phyloP scores from a whole-genome alignment of 2,329 filamentous ascomycete genomes.

The Cytospora piceae region DNA sequence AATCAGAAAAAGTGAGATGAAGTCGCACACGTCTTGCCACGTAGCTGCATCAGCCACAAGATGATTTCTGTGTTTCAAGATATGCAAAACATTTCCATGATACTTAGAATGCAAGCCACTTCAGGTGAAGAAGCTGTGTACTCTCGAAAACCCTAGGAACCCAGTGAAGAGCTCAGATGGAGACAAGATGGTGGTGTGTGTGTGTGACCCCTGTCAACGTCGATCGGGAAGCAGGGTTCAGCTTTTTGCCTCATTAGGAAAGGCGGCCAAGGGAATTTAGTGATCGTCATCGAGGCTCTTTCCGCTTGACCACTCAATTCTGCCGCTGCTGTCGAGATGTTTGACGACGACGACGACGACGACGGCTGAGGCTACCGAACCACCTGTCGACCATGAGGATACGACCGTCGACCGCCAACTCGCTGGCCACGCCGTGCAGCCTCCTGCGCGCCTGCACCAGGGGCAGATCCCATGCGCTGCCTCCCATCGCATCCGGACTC shows the following conservation, averaged over 20 bases:
- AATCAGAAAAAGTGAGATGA: too few species aligned
- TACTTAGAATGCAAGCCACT: not conserved
- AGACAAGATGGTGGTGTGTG: not conserved
- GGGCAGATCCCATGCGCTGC: not conserved
- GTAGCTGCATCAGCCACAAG: too few species aligned
- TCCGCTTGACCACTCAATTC: conserved; percentile 3
- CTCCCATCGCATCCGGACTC: conserved; percentile 4
- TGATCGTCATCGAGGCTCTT: conserved; percentile 4
- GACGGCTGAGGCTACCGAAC: not conserved
- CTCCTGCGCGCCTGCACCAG: not conserved
- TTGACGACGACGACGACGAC: not conserved
- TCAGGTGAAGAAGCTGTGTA: not conserved
- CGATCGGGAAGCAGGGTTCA: not conserved
- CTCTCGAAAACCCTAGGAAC: not conserved
- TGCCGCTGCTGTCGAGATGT: conserved; percentile 17
- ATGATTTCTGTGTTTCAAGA: too few species aligned
- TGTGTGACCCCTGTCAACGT: not conserved
- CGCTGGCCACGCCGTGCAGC: conserved; percentile 20
- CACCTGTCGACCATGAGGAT: conserved; percentile 20
- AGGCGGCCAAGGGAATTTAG: not conserved
- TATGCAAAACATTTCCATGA: too few species aligned
- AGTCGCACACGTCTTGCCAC: too few species aligned
- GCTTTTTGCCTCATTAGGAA: not conserved
- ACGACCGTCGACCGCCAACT: conserved; percentile 19
- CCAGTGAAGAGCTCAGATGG: too few species aligned